Evolutionary conservation across 257 asterid genomes (phyloP), one percentile per base, ranked within the genome.

Genomic region (Pogostemon cablin): DNA sequence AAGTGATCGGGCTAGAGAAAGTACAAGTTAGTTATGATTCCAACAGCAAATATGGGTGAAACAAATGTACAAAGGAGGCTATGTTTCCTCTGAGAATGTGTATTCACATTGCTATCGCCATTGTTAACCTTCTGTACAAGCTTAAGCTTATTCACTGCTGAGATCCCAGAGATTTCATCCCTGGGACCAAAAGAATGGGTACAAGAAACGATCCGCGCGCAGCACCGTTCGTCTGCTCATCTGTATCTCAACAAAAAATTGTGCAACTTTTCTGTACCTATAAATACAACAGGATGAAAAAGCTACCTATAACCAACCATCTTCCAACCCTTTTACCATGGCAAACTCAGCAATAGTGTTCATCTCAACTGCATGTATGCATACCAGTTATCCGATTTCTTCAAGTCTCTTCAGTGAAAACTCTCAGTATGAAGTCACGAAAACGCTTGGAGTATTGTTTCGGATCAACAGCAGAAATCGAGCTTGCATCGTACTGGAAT

Each of bases 401-500:
- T 60, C 66, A 57, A 65, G 77, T 62, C 71, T 88, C 98, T 78
- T 86, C 86, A 49, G 90, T 70, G 81, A 93, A 93, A 68, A 85
- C 85, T 81, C 78, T 85, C 82, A 67, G 81, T 77, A 93, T 68
- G 89, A 90, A 93, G 65, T 90, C 95, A 34, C 95, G 88, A 55
- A 93, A 93, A 41, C 98, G 91, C 74, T 71, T 88, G 4, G 97
- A 86, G 66, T 93, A 93, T 72, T 86, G 97, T 49, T 79, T 83
- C 69, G 98, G 98, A 63, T 93, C 98, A 9, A 93, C 98, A 1
- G 97, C 95, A 11, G 98, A 93, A 62, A 90, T 93, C 34, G 96
- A 87, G 43, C 86, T 88, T 4, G 97, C 84, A 67, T 93, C 97
- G 9, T 81, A 86, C 41, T 93, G 97, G 78, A 93, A 83, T 3